phyloP scores from a whole-genome alignment of 2,329 filamentous ascomycete genomes.

The Aureobasidium leucospermi region DNA sequence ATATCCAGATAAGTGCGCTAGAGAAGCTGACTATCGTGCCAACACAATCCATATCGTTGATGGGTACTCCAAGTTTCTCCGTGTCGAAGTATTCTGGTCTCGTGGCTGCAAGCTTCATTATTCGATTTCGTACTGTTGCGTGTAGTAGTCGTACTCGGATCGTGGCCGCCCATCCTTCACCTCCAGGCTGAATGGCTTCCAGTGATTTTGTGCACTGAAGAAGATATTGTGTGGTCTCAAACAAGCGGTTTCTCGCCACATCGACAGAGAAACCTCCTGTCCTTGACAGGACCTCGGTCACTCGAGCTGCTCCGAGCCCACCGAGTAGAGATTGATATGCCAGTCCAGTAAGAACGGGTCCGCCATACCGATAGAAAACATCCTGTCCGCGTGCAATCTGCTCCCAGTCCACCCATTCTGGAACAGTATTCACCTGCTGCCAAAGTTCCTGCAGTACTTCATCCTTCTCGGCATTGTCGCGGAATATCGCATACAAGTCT shows the following conservation, averaged over 20 bases:
- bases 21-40: conserved; percentile 67
- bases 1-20: conserved; percentile 58
- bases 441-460: conserved; percentile 53
- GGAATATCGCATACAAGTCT: conserved; percentile 58
- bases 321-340: conserved; percentile 61
- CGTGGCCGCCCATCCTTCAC: conserved; percentile 57
- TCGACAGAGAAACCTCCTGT: conserved; percentile 67
- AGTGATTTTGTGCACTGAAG: conserved; percentile 62
- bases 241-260: conserved; percentile 57
- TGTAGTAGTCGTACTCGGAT: conserved; percentile 64
- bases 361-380: conserved; percentile 70
- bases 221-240: conserved; percentile 70
- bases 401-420: conserved; percentile 70
- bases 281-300: conserved; percentile 65
- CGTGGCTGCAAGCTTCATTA: conserved; percentile 51
- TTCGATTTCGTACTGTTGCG: conserved; percentile 58
- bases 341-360: conserved; percentile 55
- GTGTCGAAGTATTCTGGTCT: conserved; percentile 57
- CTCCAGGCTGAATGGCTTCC: conserved; percentile 59
- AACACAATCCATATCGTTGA: conserved; percentile 70
- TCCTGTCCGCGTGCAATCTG: conserved; percentile 68
- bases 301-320: conserved; percentile 63
- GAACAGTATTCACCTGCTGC: conserved; percentile 58
- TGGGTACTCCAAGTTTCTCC: conserved; percentile 54
- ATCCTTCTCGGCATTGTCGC: conserved; percentile 51